Evolutionary conservation across 2,329 filamentous ascomycete genomes (phyloP).

Genomic region (Tothia fuscella): DNA sequence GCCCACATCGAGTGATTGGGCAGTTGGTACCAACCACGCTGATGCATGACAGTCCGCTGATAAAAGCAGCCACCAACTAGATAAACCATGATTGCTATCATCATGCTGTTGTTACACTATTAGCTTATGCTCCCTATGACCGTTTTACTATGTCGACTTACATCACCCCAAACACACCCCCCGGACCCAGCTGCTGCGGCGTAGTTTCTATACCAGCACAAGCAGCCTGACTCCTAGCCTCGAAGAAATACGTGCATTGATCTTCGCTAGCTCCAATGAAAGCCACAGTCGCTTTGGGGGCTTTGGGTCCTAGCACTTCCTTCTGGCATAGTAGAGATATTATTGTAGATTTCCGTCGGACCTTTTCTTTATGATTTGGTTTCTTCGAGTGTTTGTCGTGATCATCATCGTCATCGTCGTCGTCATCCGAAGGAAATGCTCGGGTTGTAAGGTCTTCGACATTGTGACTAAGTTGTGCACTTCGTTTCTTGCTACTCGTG

Average conservation of each 20-base stretch:
- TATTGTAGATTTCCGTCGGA: conserved; percentile 59
- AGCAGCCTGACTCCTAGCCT: conserved; percentile 73
- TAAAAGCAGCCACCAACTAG: conserved; percentile 88
- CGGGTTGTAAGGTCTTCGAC: conserved; percentile 23
- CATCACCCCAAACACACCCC: conserved; percentile 80
- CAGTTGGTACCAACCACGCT: conserved; percentile 86
- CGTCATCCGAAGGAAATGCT: conserved; percentile 20
- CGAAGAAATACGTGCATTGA: conserved; percentile 92
- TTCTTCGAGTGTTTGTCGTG: conserved; percentile 22
- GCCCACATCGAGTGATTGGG: conserved; percentile 93
- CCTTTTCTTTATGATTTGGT: conserved; percentile 33
- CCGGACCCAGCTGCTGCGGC: conserved; percentile 51
- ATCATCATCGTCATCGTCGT: conserved; percentile 22
- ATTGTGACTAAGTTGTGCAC: conserved; percentile 20
- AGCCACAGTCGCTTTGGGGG: conserved; percentile 56
- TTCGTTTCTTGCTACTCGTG: conserved; percentile 19
- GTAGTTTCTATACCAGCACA: conserved; percentile 58
- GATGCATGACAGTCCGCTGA: conserved; percentile 86
- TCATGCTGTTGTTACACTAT: conserved; percentile 26
- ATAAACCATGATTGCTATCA: conserved; percentile 73
- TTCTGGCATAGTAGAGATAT: conserved; percentile 90
- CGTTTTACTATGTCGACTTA: conserved; percentile 35
- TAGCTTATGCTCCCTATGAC: neutral
- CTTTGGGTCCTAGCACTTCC: conserved; percentile 55
- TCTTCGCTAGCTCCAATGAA: conserved; percentile 77